A percentile compares a stretch with the other conserved stretches of the same genome.
Conservation (phyloP, 208 protist species). For the Phytomonas francai region DNA sequence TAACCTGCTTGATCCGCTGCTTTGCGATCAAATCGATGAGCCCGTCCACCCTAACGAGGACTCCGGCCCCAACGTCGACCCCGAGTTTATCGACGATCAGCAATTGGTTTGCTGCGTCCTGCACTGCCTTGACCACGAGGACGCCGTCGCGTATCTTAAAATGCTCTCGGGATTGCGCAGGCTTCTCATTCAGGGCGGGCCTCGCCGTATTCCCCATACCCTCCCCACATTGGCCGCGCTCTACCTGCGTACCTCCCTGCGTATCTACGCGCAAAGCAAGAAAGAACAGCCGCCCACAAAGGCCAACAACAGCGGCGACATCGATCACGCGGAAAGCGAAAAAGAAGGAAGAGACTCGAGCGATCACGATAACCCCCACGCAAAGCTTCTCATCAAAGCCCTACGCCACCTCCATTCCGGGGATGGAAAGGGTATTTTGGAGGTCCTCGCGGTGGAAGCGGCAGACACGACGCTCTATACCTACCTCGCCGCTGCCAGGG, state of each 20-base stretch:
- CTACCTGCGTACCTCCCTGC: conserved; percentile 62
- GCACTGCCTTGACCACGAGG: conserved; percentile 79
- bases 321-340: conserved; percentile 7
- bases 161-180: conserved; percentile 86
- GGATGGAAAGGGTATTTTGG: conserved; percentile 73
- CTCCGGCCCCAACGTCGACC: conserved; percentile 33
- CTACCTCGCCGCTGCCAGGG: conserved; percentile 76
- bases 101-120: conserved; percentile 84
- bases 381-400: conserved; percentile 23
- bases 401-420: conserved; percentile 49
- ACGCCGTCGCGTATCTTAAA: conserved; percentile 77
- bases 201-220: conserved; percentile 70
- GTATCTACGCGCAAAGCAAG: conserved; percentile 19
- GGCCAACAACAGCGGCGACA: not conserved
- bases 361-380: conserved; percentile 4
- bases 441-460: conserved; percentile 39
- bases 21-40: conserved; percentile 62
- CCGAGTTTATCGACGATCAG: conserved; percentile 92
- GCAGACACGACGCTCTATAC: conserved; percentile 64
- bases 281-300: not conserved
- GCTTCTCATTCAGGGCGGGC: conserved; percentile 83
- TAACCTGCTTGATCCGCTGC: conserved; percentile 74
- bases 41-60: conserved; percentile 21
- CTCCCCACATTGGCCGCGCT: conserved; percentile 80
- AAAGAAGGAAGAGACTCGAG: not conserved